Evolutionary conservation across 2,329 filamentous ascomycete species (phyloP).

Genomic region (Chrysoporthe deuterocubensis): DNA sequence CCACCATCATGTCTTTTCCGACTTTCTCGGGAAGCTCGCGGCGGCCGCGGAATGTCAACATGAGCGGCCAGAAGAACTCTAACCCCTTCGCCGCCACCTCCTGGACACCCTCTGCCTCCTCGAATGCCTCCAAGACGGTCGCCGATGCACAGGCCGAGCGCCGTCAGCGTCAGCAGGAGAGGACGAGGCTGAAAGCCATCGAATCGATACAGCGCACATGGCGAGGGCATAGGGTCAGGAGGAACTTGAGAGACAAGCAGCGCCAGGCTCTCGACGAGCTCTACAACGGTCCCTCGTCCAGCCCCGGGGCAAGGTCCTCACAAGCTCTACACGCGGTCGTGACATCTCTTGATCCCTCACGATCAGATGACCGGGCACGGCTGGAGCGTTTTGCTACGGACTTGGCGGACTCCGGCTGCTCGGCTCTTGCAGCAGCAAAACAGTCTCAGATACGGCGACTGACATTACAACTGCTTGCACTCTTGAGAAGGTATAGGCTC

Average conservation of each 20-base stretch:
- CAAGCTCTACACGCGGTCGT: conserved; percentile 53
- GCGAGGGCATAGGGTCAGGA: conserved; percentile 74
- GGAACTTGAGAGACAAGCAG: conserved; percentile 58
- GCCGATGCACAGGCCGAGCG: conserved; percentile 88
- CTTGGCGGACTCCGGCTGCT: conserved; percentile 42
- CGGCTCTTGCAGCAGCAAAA: conserved; percentile 39
- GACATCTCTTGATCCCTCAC: conserved; percentile 51
- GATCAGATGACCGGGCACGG: conserved; percentile 52
- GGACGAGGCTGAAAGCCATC: conserved; percentile 74
- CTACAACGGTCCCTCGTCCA: conserved; percentile 47
- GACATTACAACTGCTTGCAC: conserved; percentile 41
- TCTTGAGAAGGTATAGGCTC: conserved; percentile 37
- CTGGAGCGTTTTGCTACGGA: conserved; percentile 52
- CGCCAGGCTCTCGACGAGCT: conserved; percentile 66
- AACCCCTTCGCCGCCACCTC: conserved; percentile 77
- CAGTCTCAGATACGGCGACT: conserved; percentile 41
- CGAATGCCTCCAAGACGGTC: conserved; percentile 75
- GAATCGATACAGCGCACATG: conserved; percentile 78
- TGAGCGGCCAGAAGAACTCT: conserved; percentile 74
- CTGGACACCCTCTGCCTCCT: conserved; percentile 59
- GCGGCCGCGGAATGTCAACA: conserved; percentile 88
- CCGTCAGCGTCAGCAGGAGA: conserved; percentile 76
- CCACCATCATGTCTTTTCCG: conserved; percentile 71
- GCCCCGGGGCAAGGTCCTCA: conserved; percentile 42
- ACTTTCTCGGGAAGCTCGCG: conserved; percentile 89